A percentile compares a stretch with the other conserved stretches of the same genome.
Evolutionary conservation across 306 rosid species (phyloP).

Genomic region (Vigna hirtella): DNA sequence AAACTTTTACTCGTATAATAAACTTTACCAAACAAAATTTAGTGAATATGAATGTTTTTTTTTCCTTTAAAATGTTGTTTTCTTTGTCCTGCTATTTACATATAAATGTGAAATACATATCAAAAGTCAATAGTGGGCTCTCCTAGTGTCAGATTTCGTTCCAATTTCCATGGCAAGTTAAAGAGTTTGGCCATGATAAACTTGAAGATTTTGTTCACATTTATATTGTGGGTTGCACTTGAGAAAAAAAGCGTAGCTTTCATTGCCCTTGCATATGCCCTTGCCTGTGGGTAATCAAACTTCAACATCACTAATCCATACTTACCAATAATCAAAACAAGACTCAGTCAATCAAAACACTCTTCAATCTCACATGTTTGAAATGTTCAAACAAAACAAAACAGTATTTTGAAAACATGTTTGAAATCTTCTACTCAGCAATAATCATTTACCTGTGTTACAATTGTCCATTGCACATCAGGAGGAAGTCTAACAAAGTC

Average conservation of each 20-base stretch:
- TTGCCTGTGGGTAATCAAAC: constrained; percentile 67
- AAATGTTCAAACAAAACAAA: too few species aligned
- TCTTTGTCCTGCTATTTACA: constrained; percentile 1
- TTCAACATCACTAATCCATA: constrained; percentile 5
- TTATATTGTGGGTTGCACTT: constrained; percentile 92
- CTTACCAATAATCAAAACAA: constrained; percentile 32
- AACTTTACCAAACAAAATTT: neutral
- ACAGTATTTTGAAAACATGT: too few species aligned
- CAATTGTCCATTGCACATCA: constrained; percentile 92
- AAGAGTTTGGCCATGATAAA: constrained; percentile 36
- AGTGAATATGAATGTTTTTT: neutral
- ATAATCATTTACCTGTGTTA: constrained; percentile 71
- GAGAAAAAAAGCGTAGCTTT: constrained; percentile 90
- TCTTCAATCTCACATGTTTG: too few species aligned
- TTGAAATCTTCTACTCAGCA: neutral
- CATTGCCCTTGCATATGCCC: constrained; percentile 90
- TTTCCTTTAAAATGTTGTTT: neutral
- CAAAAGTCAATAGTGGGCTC: constrained; percentile 29
- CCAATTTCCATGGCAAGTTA: constrained; percentile 23
- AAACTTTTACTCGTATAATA: too few species aligned
- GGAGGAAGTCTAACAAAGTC: constrained; percentile 94
- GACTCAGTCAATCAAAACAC: too few species aligned
- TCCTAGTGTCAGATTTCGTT: constrained; percentile 23
- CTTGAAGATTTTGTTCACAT: constrained; percentile 79
- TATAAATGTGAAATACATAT: neutral